Base-by-base conservation (phyloP, 225 moss, liverwort and hornwort genomes). In the Physcomitrellopsis africana region DNA sequence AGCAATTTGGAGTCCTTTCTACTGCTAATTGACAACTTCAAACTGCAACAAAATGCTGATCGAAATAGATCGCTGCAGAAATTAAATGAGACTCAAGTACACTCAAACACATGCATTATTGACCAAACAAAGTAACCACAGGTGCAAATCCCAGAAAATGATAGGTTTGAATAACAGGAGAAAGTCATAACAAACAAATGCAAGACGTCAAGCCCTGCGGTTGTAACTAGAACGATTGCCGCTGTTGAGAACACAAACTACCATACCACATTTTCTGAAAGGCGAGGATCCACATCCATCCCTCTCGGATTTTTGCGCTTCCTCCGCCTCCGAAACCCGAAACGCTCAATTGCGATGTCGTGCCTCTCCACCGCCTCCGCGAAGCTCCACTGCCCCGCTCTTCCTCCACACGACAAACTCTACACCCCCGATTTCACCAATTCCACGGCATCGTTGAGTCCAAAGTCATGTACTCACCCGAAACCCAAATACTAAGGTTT, bases 221-320 rank as follows among this genome's bases (percentile, higher is more conserved):
- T 13, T 42, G 3, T 8, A 69, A 55, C 29, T 22, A 65, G 12
- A 42, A 68, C 46, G 23, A 14, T 5, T 18, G 32, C 7, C 32
- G 32, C 32, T 4, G 32, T 37, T 4, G 7, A 37, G 32, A 37
- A 37, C 5, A 37, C 32, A 4, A 37, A 37, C 32, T 37, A 5
- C 47, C 75, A 8, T 85, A 88, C 88, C 85, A 88, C 63, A 76
- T 85, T 85, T 51, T 88, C 88, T 75, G 78, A 82, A 16, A 75
- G 80, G 16, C 85, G 85, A 75, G 88, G 82, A 76, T 88, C 85
- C 75, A 82, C 85, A 83, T 88, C 88, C 88, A 88, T 88, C 80
- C 82, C 82, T 88, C 77, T 78, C 69, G 68, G 43, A 11, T 65
- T 78, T 78, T 73, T 78, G 47, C 76, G 76, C 70, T 78, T 80